Conservation (phyloP, 169 alveolate species). For the Eimeria praecox region DNA sequence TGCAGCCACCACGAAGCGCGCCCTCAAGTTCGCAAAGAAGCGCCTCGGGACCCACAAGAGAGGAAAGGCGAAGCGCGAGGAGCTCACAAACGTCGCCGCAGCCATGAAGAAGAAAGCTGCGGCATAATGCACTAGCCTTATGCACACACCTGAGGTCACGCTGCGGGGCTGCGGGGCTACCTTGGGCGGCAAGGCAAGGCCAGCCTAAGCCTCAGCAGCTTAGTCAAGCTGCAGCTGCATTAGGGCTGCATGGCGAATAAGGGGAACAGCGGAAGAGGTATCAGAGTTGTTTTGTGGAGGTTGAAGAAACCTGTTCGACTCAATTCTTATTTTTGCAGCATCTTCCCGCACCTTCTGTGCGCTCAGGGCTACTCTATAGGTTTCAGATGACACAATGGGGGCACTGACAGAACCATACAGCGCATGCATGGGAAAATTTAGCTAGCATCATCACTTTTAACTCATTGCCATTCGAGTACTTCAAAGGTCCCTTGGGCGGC, state of each 20-base stretch:
- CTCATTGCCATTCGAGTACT: not conserved
- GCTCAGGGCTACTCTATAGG: not conserved
- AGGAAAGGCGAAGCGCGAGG: conserved; percentile 97
- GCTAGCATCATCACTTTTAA: not conserved
- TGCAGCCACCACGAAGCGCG: conserved; percentile 98
- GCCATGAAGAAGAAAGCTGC: conserved; percentile 78
- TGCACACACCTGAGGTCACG: not conserved
- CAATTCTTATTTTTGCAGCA: not conserved
- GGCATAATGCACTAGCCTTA: not conserved
- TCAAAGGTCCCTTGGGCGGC: not conserved
- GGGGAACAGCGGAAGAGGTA: not conserved
- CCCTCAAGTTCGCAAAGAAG: conserved; percentile 98
- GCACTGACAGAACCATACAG: not conserved
- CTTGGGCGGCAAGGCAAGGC: not conserved
- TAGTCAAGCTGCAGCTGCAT: conserved; percentile 27
- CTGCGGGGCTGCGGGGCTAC: not conserved
- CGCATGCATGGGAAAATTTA: not conserved
- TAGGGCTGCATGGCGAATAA: not conserved
- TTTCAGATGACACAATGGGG: not conserved
- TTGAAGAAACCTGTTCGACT: not conserved
- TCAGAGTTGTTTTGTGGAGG: not conserved
- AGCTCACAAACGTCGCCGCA: conserved; percentile 69
- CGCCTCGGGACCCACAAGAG: conserved; percentile 99
- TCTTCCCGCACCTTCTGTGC: not conserved
- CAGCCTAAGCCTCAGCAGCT: not conserved